Percentiles rank a stretch among this genome's conserved stretches.
phyloP scores from a whole-genome alignment of 495 filamentous ascomycete genomes.

The Pseudoneurospora amorphoporcata region DNA sequence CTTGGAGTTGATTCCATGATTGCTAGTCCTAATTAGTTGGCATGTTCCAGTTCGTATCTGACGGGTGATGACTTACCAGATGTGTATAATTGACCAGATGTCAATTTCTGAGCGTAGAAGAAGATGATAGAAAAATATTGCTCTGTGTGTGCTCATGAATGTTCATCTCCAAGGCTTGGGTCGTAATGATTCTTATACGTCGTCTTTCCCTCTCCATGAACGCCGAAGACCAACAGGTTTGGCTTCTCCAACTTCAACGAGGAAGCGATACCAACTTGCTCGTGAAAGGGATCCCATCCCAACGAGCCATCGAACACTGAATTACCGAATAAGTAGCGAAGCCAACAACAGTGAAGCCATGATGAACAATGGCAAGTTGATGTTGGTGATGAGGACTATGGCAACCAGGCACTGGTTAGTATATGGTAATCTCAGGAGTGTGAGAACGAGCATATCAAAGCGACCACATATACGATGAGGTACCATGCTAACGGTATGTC shows the following conservation, averaged over 20 bases:
- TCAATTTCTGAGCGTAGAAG: background rate
- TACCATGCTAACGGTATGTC: no score
- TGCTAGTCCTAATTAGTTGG: background rate
- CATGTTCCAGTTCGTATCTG: background rate
- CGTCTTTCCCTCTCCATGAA: background rate
- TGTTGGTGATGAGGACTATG: background rate
- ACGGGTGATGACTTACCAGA: background rate
- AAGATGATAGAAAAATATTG: background rate
- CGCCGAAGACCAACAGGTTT: background rate
- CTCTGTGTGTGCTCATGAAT: background rate
- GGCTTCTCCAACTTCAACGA: background rate
- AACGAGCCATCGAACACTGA: background rate
- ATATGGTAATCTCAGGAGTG: no score
- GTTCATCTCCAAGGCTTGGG: background rate
- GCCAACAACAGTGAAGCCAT: background rate
- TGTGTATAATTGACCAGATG: background rate
- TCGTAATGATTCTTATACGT: background rate
- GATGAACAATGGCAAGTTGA: background rate
- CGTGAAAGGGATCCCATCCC: background rate
- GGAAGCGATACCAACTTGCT: background rate
- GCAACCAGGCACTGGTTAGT: background rate
- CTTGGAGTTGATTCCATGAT: background rate
- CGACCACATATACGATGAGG: no score
- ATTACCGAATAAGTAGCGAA: background rate
- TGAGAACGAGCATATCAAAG: no score